phyloP scores from a whole-genome alignment of 2,329 filamentous ascomycete species.

The Hymenoscyphus salicellus region DNA sequence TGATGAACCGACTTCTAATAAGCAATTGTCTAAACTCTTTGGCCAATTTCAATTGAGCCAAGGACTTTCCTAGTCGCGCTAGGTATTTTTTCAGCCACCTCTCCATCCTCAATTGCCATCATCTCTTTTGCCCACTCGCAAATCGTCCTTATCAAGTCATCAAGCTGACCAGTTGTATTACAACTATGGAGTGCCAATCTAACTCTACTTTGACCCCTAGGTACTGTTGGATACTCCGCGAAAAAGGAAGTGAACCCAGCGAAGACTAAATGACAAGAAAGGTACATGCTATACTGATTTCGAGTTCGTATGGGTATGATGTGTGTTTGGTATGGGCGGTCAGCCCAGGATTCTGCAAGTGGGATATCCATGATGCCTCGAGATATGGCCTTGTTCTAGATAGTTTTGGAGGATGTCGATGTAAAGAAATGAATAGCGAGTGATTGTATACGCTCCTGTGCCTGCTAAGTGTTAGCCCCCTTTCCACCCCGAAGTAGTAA shows the following conservation, averaged over 20 bases:
- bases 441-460: neutral
- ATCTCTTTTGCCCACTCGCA: constrained; percentile 37
- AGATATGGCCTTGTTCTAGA: neutral
- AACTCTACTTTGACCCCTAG: constrained; percentile 40
- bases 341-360: neutral
- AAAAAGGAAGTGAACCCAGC: constrained; percentile 17
- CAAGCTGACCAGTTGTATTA: constrained; percentile 40
- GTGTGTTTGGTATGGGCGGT: constrained; percentile 4
- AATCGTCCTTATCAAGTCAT: constrained; percentile 34
- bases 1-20: neutral
- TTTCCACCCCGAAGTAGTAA: neutral
- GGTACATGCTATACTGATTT: constrained; percentile 2
- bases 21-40: neutral
- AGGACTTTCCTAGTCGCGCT: neutral
- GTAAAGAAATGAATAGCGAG: neutral
- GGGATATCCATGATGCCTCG: neutral
- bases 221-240: constrained; percentile 42
- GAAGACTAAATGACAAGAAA: neutral
- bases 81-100: neutral
- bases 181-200: constrained; percentile 42
- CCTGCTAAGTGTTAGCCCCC: neutral
- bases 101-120: constrained; percentile 29
- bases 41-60: neutral
- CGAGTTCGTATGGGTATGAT: neutral
- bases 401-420: neutral